Conservation (phyloP, 78 protist genomes). For the Fonticula alba region DNA sequence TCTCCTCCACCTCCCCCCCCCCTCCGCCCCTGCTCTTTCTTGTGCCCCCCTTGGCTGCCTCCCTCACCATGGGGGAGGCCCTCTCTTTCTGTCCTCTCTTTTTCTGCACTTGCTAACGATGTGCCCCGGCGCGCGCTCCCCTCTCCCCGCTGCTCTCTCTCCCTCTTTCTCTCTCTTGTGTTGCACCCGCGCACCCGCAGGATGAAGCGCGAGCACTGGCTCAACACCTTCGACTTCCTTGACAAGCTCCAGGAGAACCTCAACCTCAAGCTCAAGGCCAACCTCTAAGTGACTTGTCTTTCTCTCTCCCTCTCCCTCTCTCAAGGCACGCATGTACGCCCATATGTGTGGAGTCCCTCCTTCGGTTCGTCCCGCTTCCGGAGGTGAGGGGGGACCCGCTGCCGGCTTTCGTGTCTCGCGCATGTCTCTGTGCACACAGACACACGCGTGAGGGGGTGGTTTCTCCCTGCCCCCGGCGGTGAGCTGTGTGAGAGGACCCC, state of each 20-base stretch:
- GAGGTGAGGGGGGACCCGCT: not conserved
- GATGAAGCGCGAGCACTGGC: slow-evolving; percentile 13
- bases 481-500: too few species aligned
- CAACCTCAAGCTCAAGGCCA: not conserved
- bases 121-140: not conserved
- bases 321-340: not conserved
- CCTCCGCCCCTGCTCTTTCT: not conserved
- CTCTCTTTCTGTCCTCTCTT: not conserved
- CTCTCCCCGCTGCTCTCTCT: not conserved
- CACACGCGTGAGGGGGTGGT: too few species aligned
- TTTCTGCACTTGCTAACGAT: not conserved
- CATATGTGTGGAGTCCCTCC: not conserved
- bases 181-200: not conserved
- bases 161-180: not conserved
- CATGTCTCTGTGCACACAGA: not conserved
- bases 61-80: not conserved
- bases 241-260: slow-evolving; percentile 13
- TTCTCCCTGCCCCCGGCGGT: too few species aligned
- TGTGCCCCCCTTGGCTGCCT: not conserved
- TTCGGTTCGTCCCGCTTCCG: not conserved
- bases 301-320: not conserved
- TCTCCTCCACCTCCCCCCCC: not conserved
- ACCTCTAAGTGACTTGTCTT: not conserved
- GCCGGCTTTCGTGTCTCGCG: not conserved
- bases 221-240: slow-evolving; percentile 27